phyloP scores from a whole-genome alignment of 305 asterid species.

The Plantago lanceolata region DNA sequence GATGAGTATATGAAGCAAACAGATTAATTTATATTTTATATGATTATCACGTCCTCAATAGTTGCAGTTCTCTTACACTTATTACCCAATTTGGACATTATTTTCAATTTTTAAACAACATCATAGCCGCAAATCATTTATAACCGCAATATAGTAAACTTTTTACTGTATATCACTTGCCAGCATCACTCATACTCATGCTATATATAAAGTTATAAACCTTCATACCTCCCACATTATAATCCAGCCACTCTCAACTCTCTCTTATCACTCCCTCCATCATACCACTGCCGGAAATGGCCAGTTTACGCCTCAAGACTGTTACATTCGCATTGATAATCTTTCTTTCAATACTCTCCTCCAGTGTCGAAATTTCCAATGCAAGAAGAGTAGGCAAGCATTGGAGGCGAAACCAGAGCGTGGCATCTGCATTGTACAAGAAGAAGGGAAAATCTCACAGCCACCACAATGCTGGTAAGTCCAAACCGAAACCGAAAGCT shows the following conservation, averaged over 20 bases:
- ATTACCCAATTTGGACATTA: no score
- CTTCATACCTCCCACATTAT: background rate
- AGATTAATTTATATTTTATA: no score
- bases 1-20: no score
- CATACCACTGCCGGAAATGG: conserved; percentile 30
- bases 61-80: no score
- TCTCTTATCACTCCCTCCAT: conserved; percentile 2
- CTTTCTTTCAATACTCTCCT: conserved; percentile 44
- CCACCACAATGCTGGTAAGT: conserved; percentile 40
- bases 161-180: background rate
- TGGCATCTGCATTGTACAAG: conserved; percentile 39
- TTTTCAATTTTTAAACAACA: no score
- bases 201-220: conserved; percentile 6
- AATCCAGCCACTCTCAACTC: background rate
- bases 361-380: conserved; percentile 45
- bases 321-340: conserved; percentile 45
- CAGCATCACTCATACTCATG: background rate
- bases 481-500: conserved; percentile 44
- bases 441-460: conserved; percentile 46
- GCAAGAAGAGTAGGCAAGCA: conserved; percentile 62
- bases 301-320: conserved; percentile 40
- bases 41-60: no score
- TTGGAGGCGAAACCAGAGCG: conserved; percentile 38
- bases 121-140: background rate
- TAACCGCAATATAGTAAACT: background rate